Evolutionary conservation across 441 rosid genomes (phyloP).

Genomic region (Corymbia calophylla): DNA sequence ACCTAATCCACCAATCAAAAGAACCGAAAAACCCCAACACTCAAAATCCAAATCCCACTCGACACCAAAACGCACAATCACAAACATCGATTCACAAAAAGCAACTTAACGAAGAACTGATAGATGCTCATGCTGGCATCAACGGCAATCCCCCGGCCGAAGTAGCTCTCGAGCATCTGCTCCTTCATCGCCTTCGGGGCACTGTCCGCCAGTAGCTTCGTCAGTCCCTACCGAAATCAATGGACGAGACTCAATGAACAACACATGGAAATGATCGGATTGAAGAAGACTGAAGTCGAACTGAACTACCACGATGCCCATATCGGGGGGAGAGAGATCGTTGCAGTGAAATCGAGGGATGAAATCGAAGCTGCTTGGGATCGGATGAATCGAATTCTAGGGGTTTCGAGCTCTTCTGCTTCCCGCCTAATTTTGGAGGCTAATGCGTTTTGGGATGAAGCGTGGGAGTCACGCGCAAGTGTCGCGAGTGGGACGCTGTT

Average conservation of each 20-base stretch:
- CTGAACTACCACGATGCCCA: not conserved
- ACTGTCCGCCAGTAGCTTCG: conserved; percentile 87
- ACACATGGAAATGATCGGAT: not conserved
- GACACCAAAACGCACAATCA: no score
- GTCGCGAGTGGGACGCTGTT: no score
- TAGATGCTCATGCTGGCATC: conserved; percentile 98
- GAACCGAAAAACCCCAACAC: not conserved
- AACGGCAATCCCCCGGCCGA: conserved; percentile 80
- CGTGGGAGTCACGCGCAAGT: no score
- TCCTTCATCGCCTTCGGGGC: conserved; percentile 83
- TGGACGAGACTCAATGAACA: not conserved
- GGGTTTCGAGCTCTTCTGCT: no score
- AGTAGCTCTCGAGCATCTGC: conserved; percentile 80
- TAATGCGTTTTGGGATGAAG: no score
- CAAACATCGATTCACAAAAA: not conserved
- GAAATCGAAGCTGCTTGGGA: no score
- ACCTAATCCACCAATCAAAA: conserved; percentile 32
- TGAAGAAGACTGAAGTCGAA: not conserved
- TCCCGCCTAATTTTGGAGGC: no score
- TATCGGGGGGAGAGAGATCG: not conserved
- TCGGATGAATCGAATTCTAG: not conserved
- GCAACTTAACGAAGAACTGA: not conserved
- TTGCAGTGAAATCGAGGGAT: no score
- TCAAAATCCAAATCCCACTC: no score
- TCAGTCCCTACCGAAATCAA: conserved; percentile 58